Percentiles rank a stretch among this genome's conserved stretches.
phyloP scores from a whole-genome alignment of 2,329 filamentous ascomycete species.

The Fusarium dlaminii region DNA sequence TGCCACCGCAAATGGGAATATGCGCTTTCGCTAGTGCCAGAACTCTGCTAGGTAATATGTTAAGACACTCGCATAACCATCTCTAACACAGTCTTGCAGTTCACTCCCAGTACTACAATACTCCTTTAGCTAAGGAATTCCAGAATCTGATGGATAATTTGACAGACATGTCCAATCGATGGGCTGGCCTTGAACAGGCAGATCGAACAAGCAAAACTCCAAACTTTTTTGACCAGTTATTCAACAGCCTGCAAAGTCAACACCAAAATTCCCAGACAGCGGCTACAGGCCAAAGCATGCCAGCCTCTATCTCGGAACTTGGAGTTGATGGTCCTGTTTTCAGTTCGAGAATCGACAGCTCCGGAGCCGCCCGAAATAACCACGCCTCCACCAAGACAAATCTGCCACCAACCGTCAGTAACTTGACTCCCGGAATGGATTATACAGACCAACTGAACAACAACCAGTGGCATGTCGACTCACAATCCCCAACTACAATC shows the following conservation, averaged over 20 bases:
- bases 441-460: background rate
- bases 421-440: background rate
- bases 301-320: background rate
- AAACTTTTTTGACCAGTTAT: background rate
- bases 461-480: background rate
- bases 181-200: background rate
- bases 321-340: background rate
- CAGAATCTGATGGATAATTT: background rate
- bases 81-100: background rate
- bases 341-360: background rate
- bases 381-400: background rate
- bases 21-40: background rate
- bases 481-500: background rate
- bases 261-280: background rate
- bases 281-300: background rate
- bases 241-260: background rate
- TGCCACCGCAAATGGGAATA: background rate
- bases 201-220: background rate
- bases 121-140: background rate
- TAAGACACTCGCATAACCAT: accelerated
- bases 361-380: background rate
- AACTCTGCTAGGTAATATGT: background rate
- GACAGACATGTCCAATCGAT: background rate
- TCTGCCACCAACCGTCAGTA: too few relatives aligned
- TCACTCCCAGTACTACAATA: background rate